phyloP scores from a whole-genome alignment of 2,329 filamentous ascomycete genomes.

The Neopestalotiopsis sp. region DNA sequence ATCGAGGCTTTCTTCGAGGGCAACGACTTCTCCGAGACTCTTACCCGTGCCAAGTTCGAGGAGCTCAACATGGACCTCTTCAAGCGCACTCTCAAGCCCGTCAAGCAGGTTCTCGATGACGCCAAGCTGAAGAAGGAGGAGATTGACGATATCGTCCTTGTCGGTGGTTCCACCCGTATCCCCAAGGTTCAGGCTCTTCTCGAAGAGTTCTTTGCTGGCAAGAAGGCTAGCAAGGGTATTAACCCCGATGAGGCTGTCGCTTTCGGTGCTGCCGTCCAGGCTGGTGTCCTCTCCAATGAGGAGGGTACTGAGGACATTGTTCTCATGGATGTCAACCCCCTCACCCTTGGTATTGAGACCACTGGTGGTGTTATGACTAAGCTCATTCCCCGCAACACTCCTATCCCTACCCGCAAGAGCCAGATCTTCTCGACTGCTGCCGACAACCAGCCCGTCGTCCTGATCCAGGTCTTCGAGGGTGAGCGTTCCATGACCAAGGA shows the following conservation, averaged over 20 bases:
- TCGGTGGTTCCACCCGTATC: slow-evolving; percentile 98
- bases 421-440: slow-evolving; percentile 98
- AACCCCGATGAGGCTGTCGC: slow-evolving; percentile 99
- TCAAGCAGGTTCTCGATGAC: slow-evolving; percentile 98
- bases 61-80: slow-evolving; percentile 99
- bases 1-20: slow-evolving; percentile 97
- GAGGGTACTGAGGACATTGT: slow-evolving; percentile 80
- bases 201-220: slow-evolving; percentile 93
- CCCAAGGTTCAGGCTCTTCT: slow-evolving; percentile 95
- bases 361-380: slow-evolving; percentile 98
- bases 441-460: slow-evolving; percentile 93
- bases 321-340: slow-evolving; percentile 96
- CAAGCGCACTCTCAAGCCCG: slow-evolving; percentile 99
- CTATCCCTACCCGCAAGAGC: slow-evolving; percentile 94
- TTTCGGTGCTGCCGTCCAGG: slow-evolving; percentile 96
- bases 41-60: slow-evolving; percentile 99
- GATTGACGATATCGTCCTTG: slow-evolving; percentile 94
- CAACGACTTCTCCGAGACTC: slow-evolving; percentile 97
- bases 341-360: slow-evolving; percentile 96
- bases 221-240: slow-evolving; percentile 99
- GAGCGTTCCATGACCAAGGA: slow-evolving; percentile 95
- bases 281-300: slow-evolving; percentile 91
- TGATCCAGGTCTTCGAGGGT: slow-evolving; percentile 95
- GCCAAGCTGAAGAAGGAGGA: slow-evolving; percentile 96
- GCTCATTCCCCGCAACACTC: slow-evolving; percentile 92